Evolutionary conservation across 1,284 basidiomycete species (phyloP).

Genomic region (Cutaneotrichosporon cavernicola): DNA sequence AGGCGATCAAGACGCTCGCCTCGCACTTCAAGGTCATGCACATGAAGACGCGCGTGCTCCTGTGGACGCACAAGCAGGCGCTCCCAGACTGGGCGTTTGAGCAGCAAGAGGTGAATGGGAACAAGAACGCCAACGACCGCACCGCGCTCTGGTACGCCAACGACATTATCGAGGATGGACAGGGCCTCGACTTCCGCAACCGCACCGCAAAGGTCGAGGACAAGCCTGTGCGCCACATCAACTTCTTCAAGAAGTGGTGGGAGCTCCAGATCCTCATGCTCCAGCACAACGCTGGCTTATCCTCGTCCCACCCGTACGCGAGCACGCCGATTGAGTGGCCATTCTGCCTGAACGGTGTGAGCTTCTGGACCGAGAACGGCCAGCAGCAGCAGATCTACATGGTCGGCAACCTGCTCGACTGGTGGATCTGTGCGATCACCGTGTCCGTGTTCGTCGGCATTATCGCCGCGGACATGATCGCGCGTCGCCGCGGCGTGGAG

Average conservation of each 20-base stretch:
- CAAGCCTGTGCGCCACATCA: conserved; percentile 74
- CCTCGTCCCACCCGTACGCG: conserved; percentile 92
- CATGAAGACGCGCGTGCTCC: conserved; percentile 79
- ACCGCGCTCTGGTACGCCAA: conserved; percentile 85
- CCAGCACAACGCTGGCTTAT: conserved; percentile 95
- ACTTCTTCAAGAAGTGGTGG: conserved; percentile 90
- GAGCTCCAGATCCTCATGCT: conserved; percentile 95
- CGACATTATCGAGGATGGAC: conserved; percentile 71
- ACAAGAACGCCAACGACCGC: conserved; percentile 85
- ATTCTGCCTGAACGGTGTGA: conserved; percentile 90
- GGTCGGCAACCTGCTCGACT: conserved; percentile 88
- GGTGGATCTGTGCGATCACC: conserved; percentile 88
- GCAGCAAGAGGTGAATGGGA: conserved; percentile 97
- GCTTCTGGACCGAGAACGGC: conserved; percentile 92
- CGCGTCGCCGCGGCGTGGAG: conserved; percentile 76
- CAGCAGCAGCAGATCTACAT: conserved; percentile 91
- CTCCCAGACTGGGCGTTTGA: conserved; percentile 95
- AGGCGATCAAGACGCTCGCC: conserved; percentile 85
- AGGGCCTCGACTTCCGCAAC: conserved; percentile 61
- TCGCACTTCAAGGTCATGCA: conserved; percentile 88
- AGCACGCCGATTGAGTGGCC: conserved; percentile 96
- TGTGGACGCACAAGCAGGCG: conserved; percentile 85
- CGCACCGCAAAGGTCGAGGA: conserved; percentile 59
- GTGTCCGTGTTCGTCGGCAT: conserved; percentile 87
- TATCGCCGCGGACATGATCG: conserved; percentile 81